Percentiles rank a stretch among this genome's conserved stretches.
These are phyloP conservation scores for Cladophialophora psammophila DNA, from an alignment of 2,329 filamentous ascomycete genomes.

Conservation along the genomic window DNA sequence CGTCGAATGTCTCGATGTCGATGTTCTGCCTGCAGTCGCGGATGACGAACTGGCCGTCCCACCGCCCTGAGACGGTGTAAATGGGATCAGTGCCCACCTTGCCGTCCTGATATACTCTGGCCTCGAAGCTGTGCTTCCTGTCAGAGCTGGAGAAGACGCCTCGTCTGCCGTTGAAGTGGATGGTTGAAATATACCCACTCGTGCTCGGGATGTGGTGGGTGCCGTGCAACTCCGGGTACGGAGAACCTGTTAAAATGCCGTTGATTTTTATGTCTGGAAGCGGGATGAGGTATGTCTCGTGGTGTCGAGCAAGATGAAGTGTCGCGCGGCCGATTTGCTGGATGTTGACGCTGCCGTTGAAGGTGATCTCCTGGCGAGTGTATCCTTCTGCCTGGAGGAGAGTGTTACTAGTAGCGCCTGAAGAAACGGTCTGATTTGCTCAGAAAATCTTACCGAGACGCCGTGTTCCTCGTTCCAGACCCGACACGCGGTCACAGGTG, in stretches of 20 bases:
- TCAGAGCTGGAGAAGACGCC: constrained; percentile 29
- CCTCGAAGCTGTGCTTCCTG: constrained; percentile 36
- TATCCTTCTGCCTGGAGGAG: constrained; percentile 36
- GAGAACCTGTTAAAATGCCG: constrained; percentile 55
- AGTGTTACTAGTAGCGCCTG: not conserved
- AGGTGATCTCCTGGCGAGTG: constrained; percentile 39
- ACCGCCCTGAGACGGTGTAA: constrained; percentile 37
- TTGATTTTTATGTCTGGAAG: constrained; percentile 38
- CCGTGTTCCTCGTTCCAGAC: constrained; percentile 40
- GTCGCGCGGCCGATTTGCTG: constrained; percentile 37
- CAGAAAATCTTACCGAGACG: constrained; percentile 26
- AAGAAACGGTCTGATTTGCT: too few species aligned
- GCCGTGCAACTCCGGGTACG: constrained; percentile 47
- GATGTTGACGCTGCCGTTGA: constrained; percentile 35
- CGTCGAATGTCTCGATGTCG: constrained; percentile 67
- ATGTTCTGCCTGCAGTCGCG: constrained; percentile 67
- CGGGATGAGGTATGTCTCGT: constrained; percentile 39
- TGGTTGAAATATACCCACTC: constrained; percentile 36
- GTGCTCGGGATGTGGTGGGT: constrained; percentile 36
- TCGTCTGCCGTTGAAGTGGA: constrained; percentile 34
- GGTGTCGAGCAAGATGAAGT: constrained; percentile 30
- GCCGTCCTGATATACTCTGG: constrained; percentile 33
- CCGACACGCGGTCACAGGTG: constrained; percentile 40
- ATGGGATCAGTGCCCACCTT: constrained; percentile 26
- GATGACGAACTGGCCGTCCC: constrained; percentile 73